A percentile compares a stretch with the other conserved stretches of the same genome.
phyloP scores from a whole-genome alignment of 352 stramenopile genomes.

The Pythium dissotocum region DNA sequence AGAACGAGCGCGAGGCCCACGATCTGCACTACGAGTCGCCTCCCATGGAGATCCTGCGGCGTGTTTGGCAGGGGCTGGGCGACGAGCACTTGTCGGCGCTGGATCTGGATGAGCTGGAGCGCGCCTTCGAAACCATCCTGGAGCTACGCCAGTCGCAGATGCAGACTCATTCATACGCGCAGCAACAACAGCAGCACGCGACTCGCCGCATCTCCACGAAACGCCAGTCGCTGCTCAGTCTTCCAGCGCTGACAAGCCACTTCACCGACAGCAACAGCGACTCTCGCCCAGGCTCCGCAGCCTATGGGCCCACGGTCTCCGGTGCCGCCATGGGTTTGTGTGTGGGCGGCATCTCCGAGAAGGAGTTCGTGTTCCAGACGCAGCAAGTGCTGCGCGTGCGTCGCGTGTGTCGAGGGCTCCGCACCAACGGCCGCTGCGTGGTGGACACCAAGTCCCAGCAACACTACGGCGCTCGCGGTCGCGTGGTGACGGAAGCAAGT shows the following conservation, averaged over 20 bases:
- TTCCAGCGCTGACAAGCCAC: not conserved
- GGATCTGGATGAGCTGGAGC: conserved; percentile 46
- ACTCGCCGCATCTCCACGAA: conserved; percentile 11
- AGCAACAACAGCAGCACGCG: conserved; percentile 12
- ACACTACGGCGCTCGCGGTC: conserved; percentile 20
- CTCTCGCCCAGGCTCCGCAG: conserved; percentile 13
- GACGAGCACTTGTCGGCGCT: conserved; percentile 42
- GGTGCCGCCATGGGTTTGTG: conserved; percentile 12
- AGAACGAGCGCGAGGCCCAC: not conserved
- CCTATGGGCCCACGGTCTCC: conserved; percentile 3
- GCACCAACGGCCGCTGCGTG: conserved; percentile 48
- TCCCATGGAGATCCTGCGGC: conserved; percentile 38
- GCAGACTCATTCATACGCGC: conserved; percentile 3
- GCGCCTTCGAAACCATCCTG: conserved; percentile 37
- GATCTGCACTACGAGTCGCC: conserved; percentile 10
- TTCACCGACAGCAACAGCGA: not conserved
- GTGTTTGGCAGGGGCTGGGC: conserved; percentile 37
- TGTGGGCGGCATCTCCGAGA: conserved; percentile 52
- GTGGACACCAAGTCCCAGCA: conserved; percentile 1
- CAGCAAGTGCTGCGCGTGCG: conserved; percentile 48
- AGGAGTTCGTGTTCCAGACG: conserved; percentile 61
- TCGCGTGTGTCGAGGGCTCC: conserved; percentile 44
- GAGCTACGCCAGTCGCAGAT: conserved; percentile 26
- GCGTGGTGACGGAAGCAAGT: not conserved
- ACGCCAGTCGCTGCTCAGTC: conserved; percentile 14